Evolutionary conservation across 208 protist species (phyloP), one percentile per base, ranked within the genome.

Genomic region (Leishmania gerbilli): DNA sequence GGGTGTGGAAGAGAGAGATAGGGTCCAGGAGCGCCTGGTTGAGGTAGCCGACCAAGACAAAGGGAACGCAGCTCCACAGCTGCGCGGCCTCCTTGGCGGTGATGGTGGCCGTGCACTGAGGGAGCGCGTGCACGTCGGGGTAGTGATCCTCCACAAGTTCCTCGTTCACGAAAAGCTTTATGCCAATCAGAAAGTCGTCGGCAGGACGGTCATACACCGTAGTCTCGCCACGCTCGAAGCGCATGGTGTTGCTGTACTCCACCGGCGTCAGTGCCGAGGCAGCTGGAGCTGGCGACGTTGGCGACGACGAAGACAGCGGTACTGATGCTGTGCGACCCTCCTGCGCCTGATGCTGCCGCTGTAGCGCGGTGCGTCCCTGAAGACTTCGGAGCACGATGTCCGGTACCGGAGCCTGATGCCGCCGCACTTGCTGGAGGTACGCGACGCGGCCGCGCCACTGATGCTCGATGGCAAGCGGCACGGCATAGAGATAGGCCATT

Each of bases 111-210:
- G 93, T 96, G 86, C 91, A 95, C 81, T 93, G 85, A 21, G 88
- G 90, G 21, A 95, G 71, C 37, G 88, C 88, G 65, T 84, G 84
- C 6, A 71, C 31, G 40, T 56, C 82, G 8, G 93, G 91, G 83
- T 92, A 91, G 65, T 90, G 85, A 69, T 96, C 91, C 45, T 88
- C 89, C 37, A 96, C 88, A n/a, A 96, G 87, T 71, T 90, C 83
- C 7, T 88, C 83, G 58, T 91, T 79, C 58, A 96, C 83, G 80
- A 83, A 96, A 5, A 96, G 62, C 56, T 92, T 92, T 47, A 96
- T 71, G 56, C 91, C 93, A 37, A 96, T 60, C 34, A 92, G 84
- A 19, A 91, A 84, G 62, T 96, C 86, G 77, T 87, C 89, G 75
- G 49, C 84, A 21, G 93, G 93, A n/a, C 83, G 84, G 24, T 93